Evolutionary conservation across 129 eudicot genomes (phyloP).

Genomic region (Logfia minima): DNA sequence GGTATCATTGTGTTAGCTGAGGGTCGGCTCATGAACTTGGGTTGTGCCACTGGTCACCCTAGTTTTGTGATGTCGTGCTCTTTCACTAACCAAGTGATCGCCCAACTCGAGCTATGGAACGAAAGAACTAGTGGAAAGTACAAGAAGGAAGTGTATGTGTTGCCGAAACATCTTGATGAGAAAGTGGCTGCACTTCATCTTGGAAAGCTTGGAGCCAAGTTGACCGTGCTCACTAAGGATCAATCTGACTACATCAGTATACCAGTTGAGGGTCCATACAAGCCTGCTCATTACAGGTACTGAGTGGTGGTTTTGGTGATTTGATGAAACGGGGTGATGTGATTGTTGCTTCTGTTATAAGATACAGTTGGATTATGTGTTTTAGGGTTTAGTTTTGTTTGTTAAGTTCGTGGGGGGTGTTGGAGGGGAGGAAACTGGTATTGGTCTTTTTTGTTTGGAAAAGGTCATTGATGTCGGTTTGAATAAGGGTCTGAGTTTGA

Average conservation of each 20-base stretch:
- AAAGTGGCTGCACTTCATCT: constrained; percentile 96
- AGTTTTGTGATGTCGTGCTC: constrained; percentile 97
- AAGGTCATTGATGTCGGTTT: constrained; percentile 23
- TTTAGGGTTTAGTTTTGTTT: constrained; percentile 20
- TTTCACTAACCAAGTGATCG: constrained; percentile 86
- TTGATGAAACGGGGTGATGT: not conserved
- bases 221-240: constrained; percentile 80
- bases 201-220: constrained; percentile 80
- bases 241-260: constrained; percentile 87
- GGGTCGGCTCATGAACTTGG: constrained; percentile 97
- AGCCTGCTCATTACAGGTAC: constrained; percentile 92
- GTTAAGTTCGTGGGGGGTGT: constrained; percentile 15
- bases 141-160: constrained; percentile 79
- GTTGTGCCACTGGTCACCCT: constrained; percentile 96
- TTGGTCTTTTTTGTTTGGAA: constrained; percentile 23
- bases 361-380: constrained; percentile 16
- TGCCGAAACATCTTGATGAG: constrained; percentile 89
- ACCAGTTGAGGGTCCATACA: constrained; percentile 90
- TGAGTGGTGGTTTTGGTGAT: constrained; percentile 17
- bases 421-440: constrained; percentile 7
- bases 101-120: constrained; percentile 84
- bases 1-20: constrained; percentile 81
- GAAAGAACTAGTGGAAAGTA: constrained; percentile 63
- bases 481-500: constrained; percentile 32
- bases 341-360: not conserved